Conservation (phyloP, 306 rosid species). For the Purshia tridentata region DNA sequence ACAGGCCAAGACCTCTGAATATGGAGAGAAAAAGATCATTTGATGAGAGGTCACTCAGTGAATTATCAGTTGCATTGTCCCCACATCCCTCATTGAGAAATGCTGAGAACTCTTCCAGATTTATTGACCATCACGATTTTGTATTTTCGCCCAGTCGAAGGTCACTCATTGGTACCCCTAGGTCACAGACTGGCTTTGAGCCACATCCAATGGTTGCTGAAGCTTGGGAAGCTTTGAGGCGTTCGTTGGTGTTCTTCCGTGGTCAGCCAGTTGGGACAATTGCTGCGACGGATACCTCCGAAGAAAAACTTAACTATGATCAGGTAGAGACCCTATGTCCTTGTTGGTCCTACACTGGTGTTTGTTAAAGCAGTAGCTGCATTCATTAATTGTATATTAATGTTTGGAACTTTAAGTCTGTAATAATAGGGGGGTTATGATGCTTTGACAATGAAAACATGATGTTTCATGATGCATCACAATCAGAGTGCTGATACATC, state of each 20-base stretch:
- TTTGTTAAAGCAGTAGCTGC: background rate
- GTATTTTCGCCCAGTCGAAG: slow-evolving; percentile 44
- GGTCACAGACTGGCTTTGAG: slow-evolving; percentile 43
- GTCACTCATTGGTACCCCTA: slow-evolving; percentile 37
- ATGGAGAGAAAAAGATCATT: slow-evolving; percentile 71
- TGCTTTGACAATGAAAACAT: background rate
- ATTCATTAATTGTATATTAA: background rate
- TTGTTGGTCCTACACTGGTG: background rate
- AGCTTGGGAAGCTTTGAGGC: slow-evolving; percentile 82
- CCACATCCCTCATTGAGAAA: slow-evolving; percentile 39
- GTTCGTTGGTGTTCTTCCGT: slow-evolving; percentile 72
- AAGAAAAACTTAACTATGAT: slow-evolving; percentile 78
- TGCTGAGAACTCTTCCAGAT: slow-evolving; percentile 41
- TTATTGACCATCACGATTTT: slow-evolving; percentile 39
- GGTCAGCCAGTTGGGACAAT: slow-evolving; percentile 88
- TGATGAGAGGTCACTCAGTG: slow-evolving; percentile 64
- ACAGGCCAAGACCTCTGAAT: slow-evolving; percentile 65
- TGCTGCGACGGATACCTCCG: slow-evolving; percentile 80
- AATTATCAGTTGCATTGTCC: slow-evolving; percentile 50
- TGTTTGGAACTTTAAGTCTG: background rate
- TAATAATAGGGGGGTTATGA: background rate
- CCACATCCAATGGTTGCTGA: slow-evolving; percentile 56
- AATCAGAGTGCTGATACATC: background rate
- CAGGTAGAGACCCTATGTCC: slow-evolving; percentile 34
- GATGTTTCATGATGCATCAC: background rate